Conservation (phyloP, 345 rosid species). For the Dimocarpus longan region DNA sequence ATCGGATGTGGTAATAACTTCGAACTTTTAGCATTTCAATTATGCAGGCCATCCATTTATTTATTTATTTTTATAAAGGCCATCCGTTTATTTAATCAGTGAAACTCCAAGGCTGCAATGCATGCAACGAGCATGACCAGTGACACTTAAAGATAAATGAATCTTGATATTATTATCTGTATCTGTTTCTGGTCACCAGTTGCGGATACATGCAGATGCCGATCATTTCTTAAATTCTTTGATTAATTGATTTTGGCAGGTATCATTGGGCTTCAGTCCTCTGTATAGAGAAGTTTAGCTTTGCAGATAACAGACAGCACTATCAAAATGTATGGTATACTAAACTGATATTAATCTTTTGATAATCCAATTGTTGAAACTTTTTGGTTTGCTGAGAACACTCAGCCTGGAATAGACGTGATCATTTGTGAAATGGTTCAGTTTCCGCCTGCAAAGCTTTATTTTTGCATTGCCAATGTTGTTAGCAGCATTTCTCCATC, state of each 20-base stretch:
- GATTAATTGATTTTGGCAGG: conserved; percentile 45
- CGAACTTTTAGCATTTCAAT: neutral
- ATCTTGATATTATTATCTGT: neutral
- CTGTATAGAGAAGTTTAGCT: conserved; percentile 38
- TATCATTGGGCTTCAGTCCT: conserved; percentile 81
- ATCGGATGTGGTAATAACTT: conserved; percentile 76
- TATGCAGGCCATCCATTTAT: neutral
- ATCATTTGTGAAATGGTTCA: neutral
- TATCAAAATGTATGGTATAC: neutral
- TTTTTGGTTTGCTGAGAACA: neutral
- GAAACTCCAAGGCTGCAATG: neutral
- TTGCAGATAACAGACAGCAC: neutral
- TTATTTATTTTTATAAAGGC: neutral
- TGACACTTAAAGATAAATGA: no score
- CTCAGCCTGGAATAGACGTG: neutral
- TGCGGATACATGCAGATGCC: neutral
- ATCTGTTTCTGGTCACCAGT: neutral
- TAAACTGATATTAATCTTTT: neutral
- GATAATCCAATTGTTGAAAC: neutral
- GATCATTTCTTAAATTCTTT: conserved; percentile 11
- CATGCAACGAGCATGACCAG: neutral
- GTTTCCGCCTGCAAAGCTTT: neutral
- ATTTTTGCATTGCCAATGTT: neutral
- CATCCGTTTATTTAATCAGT: neutral
- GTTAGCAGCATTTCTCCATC: neutral